Percentiles rank a stretch among this genome's conserved stretches.
Conservation (phyloP, 2,329 filamentous ascomycete species). For the Pseudocercospora vitis region DNA sequence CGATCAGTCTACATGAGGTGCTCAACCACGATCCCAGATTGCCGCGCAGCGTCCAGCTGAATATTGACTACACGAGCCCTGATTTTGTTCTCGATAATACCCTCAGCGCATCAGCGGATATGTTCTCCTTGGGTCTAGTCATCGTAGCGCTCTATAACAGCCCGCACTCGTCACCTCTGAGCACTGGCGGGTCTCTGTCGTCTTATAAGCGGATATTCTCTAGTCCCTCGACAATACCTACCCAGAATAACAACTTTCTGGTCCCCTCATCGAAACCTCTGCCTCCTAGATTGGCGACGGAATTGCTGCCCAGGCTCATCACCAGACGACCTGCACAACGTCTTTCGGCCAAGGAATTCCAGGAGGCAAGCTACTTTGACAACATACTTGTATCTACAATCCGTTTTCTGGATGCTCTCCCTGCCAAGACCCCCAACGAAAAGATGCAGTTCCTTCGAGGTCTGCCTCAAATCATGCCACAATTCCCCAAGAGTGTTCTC, state of each 20-base stretch:
- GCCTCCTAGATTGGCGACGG: constrained; percentile 71
- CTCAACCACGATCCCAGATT: constrained; percentile 83
- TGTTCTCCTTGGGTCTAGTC: constrained; percentile 89
- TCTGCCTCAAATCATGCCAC: constrained; percentile 79
- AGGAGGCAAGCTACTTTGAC: constrained; percentile 94
- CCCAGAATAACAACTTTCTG: constrained; percentile 78
- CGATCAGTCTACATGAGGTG: constrained; percentile 78
- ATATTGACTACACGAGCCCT: constrained; percentile 89
- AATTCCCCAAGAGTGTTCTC: constrained; percentile 89
- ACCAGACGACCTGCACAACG: constrained; percentile 84
- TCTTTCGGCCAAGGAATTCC: constrained; percentile 85
- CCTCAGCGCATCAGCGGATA: constrained; percentile 78
- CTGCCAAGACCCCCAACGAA: constrained; percentile 86
- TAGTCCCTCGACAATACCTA: constrained; percentile 75
- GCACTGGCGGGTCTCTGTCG: constrained; percentile 75
- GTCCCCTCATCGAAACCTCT: constrained; percentile 66
- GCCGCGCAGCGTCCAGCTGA: constrained; percentile 78
- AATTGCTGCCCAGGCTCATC: constrained; percentile 81
- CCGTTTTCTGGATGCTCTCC: constrained; percentile 86
- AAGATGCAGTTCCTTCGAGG: constrained; percentile 91
- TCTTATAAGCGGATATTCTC: constrained; percentile 83
- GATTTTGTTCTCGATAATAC: constrained; percentile 93
- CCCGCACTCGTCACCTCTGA: constrained; percentile 84
- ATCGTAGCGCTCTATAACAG: constrained; percentile 91
- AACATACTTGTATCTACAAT: constrained; percentile 96